Evolutionary conservation across 768 basidiomycete genomes (phyloP), one percentile per base, ranked within the genome.

Genomic region (Udeniomyces megalosporus): DNA sequence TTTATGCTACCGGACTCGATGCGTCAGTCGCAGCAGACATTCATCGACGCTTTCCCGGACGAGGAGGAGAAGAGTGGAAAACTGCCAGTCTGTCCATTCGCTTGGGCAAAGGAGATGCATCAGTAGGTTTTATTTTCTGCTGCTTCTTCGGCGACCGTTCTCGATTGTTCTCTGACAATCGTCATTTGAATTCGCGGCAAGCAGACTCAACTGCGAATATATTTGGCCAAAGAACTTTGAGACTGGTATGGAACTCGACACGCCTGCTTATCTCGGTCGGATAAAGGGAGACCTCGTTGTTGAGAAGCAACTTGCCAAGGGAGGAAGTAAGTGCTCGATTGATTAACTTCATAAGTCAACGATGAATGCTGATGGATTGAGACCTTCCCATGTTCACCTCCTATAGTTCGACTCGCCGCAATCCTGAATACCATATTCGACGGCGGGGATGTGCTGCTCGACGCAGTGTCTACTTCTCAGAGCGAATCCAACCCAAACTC

Each of bases 241-340:
- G 14, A 63, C 64, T 3, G 67, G 66, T 0, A 73, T 85, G 28
- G 84, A 95, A 70, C 79, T 96, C 17, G 83, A 90, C 71, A 90
- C 86, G 17, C 82, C 86, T 0, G 75, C 82, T 56, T 96, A 95
- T 69, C 75, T 84, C 1, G 87, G 85, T 0, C 74, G 74, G 44
- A 82, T 97, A 67, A 77, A 76, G 64, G 74, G 81, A 26, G 74
- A 80, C 63, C 82, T 83, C 79, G 74, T 90, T 38, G 68, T 97
- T 2, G 90, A 95, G 77, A 81, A 81, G 74, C 70, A 95, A 67
- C 75, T 97, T 44, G 84, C 86, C 0, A 85, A 85, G 76, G 90
- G 76, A 0, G 92, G 90, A 1, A 75, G 93, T 32, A 78, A 92
- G 26, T 81, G n/a, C n/a, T 29, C n/a, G n/a, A n/a, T n/a, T n/a